Conservation (phyloP, 2,329 filamentous ascomycete genomes). For the Lecanicillium sp. region DNA sequence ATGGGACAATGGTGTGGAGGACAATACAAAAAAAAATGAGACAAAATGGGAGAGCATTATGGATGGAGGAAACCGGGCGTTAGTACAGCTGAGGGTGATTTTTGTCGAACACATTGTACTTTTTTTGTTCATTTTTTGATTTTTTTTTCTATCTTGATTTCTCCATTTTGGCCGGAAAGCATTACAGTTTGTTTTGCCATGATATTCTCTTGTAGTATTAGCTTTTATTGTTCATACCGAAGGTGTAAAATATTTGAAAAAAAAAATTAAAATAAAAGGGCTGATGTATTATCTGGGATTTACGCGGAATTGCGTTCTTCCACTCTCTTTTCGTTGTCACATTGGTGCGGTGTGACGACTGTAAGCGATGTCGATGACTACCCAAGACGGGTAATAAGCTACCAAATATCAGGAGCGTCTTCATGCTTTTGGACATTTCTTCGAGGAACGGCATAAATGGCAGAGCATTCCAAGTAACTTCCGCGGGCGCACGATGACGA, state of each 20-base stretch:
- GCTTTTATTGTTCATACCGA: not conserved
- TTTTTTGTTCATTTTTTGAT: conserved; percentile 1
- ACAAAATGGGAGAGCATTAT: not conserved
- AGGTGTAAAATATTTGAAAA: no score
- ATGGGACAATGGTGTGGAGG: no score
- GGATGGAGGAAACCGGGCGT: not conserved
- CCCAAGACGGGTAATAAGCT: no score
- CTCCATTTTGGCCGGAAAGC: no score
- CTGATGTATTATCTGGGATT: no score
- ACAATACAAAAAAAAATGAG: no score
- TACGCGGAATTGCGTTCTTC: no score
- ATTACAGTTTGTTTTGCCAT: conserved; percentile 2
- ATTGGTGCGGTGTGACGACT: not conserved
- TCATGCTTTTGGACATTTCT: not conserved
- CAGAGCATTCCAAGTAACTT: not conserved
- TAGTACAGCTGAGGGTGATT: conserved; percentile 4
- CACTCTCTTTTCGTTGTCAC: no score
- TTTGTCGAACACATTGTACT: conserved; percentile 1
- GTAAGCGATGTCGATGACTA: not conserved
- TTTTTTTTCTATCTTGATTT: not conserved
- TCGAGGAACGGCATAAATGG: not conserved
- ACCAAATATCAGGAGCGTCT: no score
- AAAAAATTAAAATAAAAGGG: not conserved
- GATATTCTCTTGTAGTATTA: conserved; percentile 9
- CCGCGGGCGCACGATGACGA: not conserved